Conservation (phyloP, 2,329 filamentous ascomycete genomes). For the Immersiporthe knoxdaviesiana region DNA sequence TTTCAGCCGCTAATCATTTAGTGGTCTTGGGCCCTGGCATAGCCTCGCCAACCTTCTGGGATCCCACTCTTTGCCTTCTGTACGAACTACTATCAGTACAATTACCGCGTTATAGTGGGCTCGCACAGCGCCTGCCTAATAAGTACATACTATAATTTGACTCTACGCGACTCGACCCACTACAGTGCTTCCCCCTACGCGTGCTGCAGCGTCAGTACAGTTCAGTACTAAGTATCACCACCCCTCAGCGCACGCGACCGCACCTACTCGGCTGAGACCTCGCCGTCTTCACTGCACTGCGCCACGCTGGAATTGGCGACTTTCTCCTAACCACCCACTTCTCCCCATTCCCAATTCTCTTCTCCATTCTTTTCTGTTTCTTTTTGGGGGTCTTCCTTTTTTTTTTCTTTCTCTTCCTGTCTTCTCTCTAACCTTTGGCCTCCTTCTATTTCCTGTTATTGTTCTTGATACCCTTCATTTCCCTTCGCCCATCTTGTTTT, state of each 20-base stretch:
- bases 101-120: neutral
- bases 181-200: neutral
- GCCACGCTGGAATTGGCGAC: neutral
- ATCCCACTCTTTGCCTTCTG: neutral
- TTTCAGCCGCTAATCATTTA: neutral
- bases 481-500: neutral
- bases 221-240: neutral
- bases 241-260: neutral
- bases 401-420: constrained; percentile 2
- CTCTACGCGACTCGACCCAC: constrained; percentile 14
- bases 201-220: neutral
- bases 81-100: no score
- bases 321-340: neutral
- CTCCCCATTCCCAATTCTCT: no score
- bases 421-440: neutral
- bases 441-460: constrained; percentile 5
- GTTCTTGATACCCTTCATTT: constrained; percentile 23
- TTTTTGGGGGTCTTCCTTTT: constrained; percentile 4
- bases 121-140: neutral
- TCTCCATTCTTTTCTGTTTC: neutral
- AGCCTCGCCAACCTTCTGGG: neutral
- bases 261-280: neutral
- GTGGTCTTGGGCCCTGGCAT: neutral
- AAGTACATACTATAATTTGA: no score
- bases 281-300: neutral